Evolutionary conservation across 2,329 filamentous ascomycete species (phyloP), one percentile per base, ranked within the genome.

Genomic region (Trichoderma sp.): DNA sequence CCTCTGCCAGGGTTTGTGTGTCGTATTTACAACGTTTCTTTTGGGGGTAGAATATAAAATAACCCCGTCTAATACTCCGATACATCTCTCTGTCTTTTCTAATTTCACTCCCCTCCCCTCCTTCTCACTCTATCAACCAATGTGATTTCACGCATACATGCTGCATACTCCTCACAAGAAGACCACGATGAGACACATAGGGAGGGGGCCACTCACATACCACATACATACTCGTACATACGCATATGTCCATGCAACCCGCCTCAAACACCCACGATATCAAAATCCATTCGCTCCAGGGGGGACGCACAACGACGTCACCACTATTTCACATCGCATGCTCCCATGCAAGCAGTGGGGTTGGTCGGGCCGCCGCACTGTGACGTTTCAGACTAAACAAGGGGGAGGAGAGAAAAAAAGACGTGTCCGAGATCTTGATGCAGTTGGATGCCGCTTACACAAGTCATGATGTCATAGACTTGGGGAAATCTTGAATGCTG

Each of bases 261-360:
- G 43, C 53, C 53, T 30, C 13, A 11, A 36, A 17, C 17, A 36
- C 20, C 63, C 63, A 66, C 20, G 2, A 36, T 7, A n/a, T 55
- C 36, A 12, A 20, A 28, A 13, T 13, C 30, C 23, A 23, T 26
- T 43, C 15, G 32, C 30, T 43, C 47, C 34, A 34, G 11, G 39
- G 39, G 36, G 23, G 68, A 57, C 17, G 68, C 68, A 63, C 58
- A 39, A 64, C 61, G 68, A 65, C 68, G 68, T 65, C 66, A 68
- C 66, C 34, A 55, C 64, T 30, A 53, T 34, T 12, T 55, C 43
- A 34, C 36, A 4, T 28, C 7, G 15, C 39, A 43, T 39, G 36
- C 36, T 36, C 13, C 20, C 53, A 57, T 61, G 66, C 66, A 50
- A 50, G 28, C 26, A 20, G 23, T 4, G 23, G 66, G 55, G 55